Percentiles rank a stretch among this genome's conserved stretches.
phyloP scores from a whole-genome alignment of 306 rosid species.

The Sophora flavescens region DNA sequence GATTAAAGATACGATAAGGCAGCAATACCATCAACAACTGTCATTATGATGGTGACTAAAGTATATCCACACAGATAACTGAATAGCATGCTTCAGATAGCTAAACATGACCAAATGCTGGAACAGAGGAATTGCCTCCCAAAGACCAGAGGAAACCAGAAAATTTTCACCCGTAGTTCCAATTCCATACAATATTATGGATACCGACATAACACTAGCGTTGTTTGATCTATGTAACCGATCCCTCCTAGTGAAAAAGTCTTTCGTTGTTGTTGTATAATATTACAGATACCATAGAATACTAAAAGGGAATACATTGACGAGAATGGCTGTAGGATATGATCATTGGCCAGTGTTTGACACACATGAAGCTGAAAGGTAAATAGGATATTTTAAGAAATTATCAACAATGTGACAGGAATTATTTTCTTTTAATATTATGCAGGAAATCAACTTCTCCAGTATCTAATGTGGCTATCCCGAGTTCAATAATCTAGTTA shows the following conservation, averaged over 20 bases:
- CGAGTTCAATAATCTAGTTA: background rate
- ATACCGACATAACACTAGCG: background rate
- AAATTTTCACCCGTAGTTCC: background rate
- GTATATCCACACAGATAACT: slow-evolving; percentile 19
- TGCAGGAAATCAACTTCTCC: background rate
- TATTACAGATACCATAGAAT: slow-evolving; percentile 8
- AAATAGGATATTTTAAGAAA: background rate
- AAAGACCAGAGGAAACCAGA: background rate
- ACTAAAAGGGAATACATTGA: background rate
- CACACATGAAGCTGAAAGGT: slow-evolving; percentile 10
- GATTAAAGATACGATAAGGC: slow-evolving; percentile 4
- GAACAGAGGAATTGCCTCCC: background rate
- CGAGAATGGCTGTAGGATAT: background rate
- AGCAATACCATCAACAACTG: slow-evolving; percentile 42
- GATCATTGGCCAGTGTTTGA: background rate
- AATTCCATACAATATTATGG: background rate
- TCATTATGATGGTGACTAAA: slow-evolving; percentile 8
- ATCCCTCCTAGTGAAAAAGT: background rate
- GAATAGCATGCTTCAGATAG: slow-evolving; percentile 1
- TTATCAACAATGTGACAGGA: background rate
- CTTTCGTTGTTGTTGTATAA: background rate
- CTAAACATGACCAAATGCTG: background rate
- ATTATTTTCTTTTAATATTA: background rate
- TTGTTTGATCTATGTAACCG: background rate
- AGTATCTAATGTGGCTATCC: background rate